Base-by-base conservation (phyloP, 345 rosid species). In the Eucalyptus camaldulensis region DNA sequence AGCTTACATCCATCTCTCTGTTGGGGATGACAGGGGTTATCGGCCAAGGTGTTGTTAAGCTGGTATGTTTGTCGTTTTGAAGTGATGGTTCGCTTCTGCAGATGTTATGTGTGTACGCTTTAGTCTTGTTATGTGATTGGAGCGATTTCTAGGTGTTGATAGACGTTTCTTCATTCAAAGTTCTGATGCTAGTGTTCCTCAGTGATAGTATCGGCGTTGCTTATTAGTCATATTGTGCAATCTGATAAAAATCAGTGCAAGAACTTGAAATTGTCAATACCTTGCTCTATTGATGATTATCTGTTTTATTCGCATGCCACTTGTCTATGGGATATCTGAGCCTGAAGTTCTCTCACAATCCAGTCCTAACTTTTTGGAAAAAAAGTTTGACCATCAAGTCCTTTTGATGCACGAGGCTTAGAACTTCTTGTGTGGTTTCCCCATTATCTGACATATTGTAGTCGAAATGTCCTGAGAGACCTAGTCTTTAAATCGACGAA, bases 11-110 rank as follows among this genome's bases (percentile, higher is more conserved):
- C 25, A 91, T 97, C 86, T 97, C 99, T 49, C 91, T 96, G 33
- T 95, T 98, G 99, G 99, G 98, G 31, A 94, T 95, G 94, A 93
- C 96, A 4, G 97, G 96, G 54, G 95, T 98, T 90, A 97, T 97
- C 19, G 99, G 96, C 88, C 90, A 90, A n/a, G 99, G 99, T 86
- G 97, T 97, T 86, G 94, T 94, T 93, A 95, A 96, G 43, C 89
- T 98, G 99, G 99, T 96, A 95, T 4, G 92, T 90, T 43, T 51
- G n/a, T 65, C 37, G 22, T n/a, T 85, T 85, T 29, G 50, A 27
- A 49, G 22, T 49, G 37, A 27, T 6, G 87, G 10, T 31, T 67
- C 7, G 3, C 80, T 31, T 67, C 21, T 67, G 16, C 31, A 49
- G 40, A 15, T 15, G 22, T 49, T 85, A 13, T 47, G 8, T n/a